phyloP scores from a whole-genome alignment of 345 rosid species.

The Mallotus nudiflorus region DNA sequence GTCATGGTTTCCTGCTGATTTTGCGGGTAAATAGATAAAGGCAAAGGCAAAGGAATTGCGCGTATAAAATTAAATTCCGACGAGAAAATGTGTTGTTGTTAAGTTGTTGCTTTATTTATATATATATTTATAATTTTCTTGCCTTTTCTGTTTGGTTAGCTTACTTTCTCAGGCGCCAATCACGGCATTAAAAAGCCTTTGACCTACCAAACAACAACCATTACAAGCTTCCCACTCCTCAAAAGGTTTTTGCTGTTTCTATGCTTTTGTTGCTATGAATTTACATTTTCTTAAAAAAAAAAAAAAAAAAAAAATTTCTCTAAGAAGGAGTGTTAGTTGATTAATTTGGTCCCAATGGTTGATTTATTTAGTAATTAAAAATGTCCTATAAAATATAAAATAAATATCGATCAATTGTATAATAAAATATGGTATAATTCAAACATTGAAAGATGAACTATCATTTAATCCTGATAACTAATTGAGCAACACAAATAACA shows the following conservation, averaged over 20 bases:
- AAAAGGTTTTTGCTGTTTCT: background rate
- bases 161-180: slow-evolving; percentile 50
- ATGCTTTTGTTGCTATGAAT: background rate
- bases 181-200: slow-evolving; percentile 46
- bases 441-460: no score
- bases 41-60: slow-evolving; percentile 10
- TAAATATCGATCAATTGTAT: no score
- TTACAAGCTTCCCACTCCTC: slow-evolving; percentile 4
- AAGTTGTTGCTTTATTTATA: no score
- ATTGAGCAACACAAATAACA: no score
- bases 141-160: background rate
- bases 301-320: no score
- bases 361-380: no score
- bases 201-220: slow-evolving; percentile 26
- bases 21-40: slow-evolving; percentile 39
- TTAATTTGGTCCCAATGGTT: no score
- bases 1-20: slow-evolving; percentile 50
- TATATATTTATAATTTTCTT: background rate
- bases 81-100: no score
- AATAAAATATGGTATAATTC: no score
- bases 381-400: no score
- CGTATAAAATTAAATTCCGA: background rate
- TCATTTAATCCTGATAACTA: no score
- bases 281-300: background rate
- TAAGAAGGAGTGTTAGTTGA: no score